These are phyloP conservation scores for Mortierella sp. DNA, from an alignment of 371 early-diverging fungal genomes.

Conservation along the genomic window DNA sequence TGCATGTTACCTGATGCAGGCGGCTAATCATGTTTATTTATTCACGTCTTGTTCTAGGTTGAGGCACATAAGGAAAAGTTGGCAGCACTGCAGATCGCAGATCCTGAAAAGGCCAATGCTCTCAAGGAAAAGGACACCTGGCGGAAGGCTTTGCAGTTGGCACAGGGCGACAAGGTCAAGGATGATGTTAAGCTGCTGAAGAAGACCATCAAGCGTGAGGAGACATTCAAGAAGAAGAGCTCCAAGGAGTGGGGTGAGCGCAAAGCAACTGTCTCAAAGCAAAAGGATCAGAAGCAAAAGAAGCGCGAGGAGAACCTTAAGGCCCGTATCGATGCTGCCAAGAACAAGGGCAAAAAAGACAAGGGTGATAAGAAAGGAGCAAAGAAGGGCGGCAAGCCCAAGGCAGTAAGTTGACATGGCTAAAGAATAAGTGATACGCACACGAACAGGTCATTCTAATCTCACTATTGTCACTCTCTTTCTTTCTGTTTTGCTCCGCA, in stretches of 20 bases:
- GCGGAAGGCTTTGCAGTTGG: conserved; percentile 82
- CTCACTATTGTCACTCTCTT: background rate
- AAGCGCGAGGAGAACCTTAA: conserved; percentile 85
- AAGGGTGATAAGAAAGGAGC: conserved; percentile 32
- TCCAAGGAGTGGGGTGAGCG: conserved; percentile 85
- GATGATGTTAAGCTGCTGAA: conserved; percentile 91
- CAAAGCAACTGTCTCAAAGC: conserved; percentile 69
- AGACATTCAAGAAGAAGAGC: conserved; percentile 86
- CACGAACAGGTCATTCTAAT: background rate
- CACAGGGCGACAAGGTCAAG: conserved; percentile 90
- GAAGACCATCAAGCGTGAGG: conserved; percentile 89
- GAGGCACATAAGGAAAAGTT: conserved; percentile 84
- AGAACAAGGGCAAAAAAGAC: conserved; percentile 74
- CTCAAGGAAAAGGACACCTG: conserved; percentile 84
- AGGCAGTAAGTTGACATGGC: conserved; percentile 43
- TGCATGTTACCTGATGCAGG: background rate
- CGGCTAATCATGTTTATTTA: background rate
- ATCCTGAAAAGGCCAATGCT: conserved; percentile 75
- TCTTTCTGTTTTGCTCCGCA: conserved; percentile 11
- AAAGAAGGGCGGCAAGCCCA: conserved; percentile 53
- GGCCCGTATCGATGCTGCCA: conserved; percentile 79
- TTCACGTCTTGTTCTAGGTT: conserved; percentile 50
- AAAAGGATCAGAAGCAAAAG: conserved; percentile 75
- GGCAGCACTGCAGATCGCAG: conserved; percentile 73
- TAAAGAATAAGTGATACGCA: too few species aligned